Evolutionary conservation across 805 yeast genomes (phyloP), one percentile per base, ranked within the genome.

Genomic region (Zygosaccharomyces pseudorouxii): DNA sequence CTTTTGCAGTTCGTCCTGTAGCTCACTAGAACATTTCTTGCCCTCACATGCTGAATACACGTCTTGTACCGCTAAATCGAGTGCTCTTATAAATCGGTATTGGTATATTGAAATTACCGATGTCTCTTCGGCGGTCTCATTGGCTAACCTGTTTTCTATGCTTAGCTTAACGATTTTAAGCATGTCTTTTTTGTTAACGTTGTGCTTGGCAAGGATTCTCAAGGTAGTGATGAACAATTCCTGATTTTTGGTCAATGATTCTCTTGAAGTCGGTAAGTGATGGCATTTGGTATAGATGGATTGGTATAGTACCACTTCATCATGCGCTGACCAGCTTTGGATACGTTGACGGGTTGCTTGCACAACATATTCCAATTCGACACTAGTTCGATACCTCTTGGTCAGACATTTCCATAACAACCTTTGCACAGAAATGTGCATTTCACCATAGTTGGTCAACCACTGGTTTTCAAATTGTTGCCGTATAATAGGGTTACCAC

Each of bases 71-170:
- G 53, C 48, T 20, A 59, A 41, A 45, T 62, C 63, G 28, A 64
- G 47, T 7, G 63, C 54, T 22, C 65, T 56, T n/a, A 58, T 58
- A 40, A 63, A 63, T 41, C 62, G 53, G 43, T 61, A 64, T 43
- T 61, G 61, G 25, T 51, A 52, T 18, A 58, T 46, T 19, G 59
- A 47, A 19, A 49, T 43, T 1, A 47, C 49, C n/a, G 48, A 18
- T 3, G 48, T 22, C n/a, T 31, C 36, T 12, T 41, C 25, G 4
- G 27, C 30, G 38, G 28, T 20, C 38, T 48, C 61, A 27, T 40
- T 28, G 7, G 53, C 47, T 35, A 64, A 28, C 47, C 57, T 59
- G 38, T 48, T 49, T 35, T 63, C 62, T 12, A 61, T 52, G 40
- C 67, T 61, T 41, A 58, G 45, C 41, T 60, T 58, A 2, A 64